Evolutionary conservation across 192 early-diverging fungal species (phyloP), one percentile per base, ranked within the genome.

Genomic region (Entophlyctis luteolus): DNA sequence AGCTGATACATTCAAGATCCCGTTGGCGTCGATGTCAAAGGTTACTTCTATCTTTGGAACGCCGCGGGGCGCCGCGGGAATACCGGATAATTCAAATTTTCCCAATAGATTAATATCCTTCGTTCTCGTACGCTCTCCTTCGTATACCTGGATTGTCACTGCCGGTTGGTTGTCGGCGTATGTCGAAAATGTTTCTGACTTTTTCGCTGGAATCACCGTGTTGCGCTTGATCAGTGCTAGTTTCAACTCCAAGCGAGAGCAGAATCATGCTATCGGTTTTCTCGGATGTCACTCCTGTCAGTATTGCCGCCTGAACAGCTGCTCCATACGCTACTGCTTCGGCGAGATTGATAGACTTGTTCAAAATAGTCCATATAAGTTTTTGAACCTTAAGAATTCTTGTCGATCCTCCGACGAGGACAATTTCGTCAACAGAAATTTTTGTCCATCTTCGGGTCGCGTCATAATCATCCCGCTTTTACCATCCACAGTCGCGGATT

Each of bases 361-460:
- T 94, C 81, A 98, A 98, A 88, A 87, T 95, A 85, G 95, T 92
- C 35, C 90, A 89, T 73, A 98, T 88, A 78, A 98, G 88, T 86
- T 95, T 93, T 82, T 95, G 93, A 76, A 98, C 87, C 87, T 94
- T 96, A 84, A 94, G 95, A 83, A 98, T 98, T 87, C 95, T 94
- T 62, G 94, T 98, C 59, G 95, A 96, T 69, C 95, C 94, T 80
- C 95, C 95, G 65, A 96, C 95, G 34, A 98, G 83, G 68, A 98
- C 95, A 72, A 98, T 95, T 74, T 98, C 94, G 62, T 95, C 80
- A 56, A 98, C 87, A 53, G 80, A 56, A 73, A 80, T n/a, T 71
- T 88, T 98, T 98, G 77, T 92, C 92, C 70, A 96, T 85, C 88
- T 98, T 98, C 74, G 95, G 69, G 82, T 98, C 95, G 69, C 88